Base-by-base conservation (phyloP, 176 grass and related monocot species). In the Poa annua region DNA sequence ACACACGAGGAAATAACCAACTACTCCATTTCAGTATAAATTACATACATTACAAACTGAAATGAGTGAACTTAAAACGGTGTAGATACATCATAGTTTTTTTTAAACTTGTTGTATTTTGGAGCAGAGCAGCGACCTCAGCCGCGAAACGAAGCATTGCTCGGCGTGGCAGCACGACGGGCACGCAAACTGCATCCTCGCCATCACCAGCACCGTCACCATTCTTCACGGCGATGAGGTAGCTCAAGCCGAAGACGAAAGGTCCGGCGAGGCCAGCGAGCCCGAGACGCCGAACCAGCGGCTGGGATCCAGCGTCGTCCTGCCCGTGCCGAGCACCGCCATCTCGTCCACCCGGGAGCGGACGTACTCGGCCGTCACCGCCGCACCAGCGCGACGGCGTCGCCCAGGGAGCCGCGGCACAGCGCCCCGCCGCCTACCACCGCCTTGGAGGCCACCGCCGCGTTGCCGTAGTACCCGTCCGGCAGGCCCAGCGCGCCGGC, bases 131-230 rank as follows among this genome's bases (percentile, higher is more conserved):
- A 39, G 36, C 5, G 41, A 90, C 13, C 85, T 87, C 80, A 2
- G 29, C 32, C 12, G 36, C 12, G 25, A 91, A 88, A 4, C 81
- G 26, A 9, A 84, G 67, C 89, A 81, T 85, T 6, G 85, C 76
- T 0, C 9, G 53, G 9, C 4, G 13, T 9, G 85, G 89, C 80
- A 88, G 54, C 17, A 44, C 24, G 10, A 91, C 7, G 1, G 63
- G 16, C 61, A 73, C 76, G 4, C 2, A 72, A 32, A 88, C 78
- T 10, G 38, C 81, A 2, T 39, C 70, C 21, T 85, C 61, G 1
- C 75, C 68, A 6, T 85, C 61, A 0, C 75, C 68, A 9, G n/a
- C n/a, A n/a, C n/a, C n/a, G n/a, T 4, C 35, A 3, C 42, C 8
- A 39, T 57, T 8, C 34, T 17, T 60, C 2, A 53, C 41, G 4